A percentile compares a stretch with the other conserved stretches of the same genome.
Evolutionary conservation across 164 flowering plant genomes (phyloP).

Genomic region (Vitis riparia): DNA sequence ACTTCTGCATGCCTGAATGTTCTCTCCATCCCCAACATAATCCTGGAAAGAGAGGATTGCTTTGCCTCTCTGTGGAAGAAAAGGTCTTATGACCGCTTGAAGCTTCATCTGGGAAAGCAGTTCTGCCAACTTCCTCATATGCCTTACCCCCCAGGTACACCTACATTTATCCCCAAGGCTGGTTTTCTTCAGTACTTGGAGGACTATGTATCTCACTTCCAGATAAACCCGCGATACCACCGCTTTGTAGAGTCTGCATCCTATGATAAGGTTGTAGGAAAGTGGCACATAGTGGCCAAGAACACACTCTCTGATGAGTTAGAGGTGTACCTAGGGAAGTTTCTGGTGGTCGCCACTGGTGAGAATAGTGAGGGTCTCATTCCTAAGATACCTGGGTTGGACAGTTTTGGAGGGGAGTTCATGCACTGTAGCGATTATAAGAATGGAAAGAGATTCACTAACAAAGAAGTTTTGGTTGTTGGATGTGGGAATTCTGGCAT

Average conservation of each 20-base stretch:
- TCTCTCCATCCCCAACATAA: slow-evolving; percentile 20
- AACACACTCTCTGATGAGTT: slow-evolving; percentile 4
- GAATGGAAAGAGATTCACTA: slow-evolving; percentile 29
- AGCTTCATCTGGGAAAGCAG: slow-evolving; percentile 39
- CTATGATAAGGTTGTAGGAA: slow-evolving; percentile 7
- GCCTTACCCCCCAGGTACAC: slow-evolving; percentile 18
- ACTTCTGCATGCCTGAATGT: slow-evolving; percentile 32
- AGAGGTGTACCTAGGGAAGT: slow-evolving; percentile 23
- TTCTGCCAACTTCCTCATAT: slow-evolving; percentile 40
- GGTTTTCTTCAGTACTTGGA: slow-evolving; percentile 36
- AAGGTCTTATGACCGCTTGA: slow-evolving; percentile 34
- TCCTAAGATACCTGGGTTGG: slow-evolving; percentile 27
- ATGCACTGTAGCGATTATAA: slow-evolving; percentile 40
- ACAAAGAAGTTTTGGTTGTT: slow-evolving; percentile 54
- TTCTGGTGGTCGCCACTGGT: slow-evolving; percentile 37
- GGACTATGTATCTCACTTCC: slow-evolving; percentile 23
- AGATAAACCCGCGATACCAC: slow-evolving; percentile 20
- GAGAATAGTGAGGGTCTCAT: slow-evolving; percentile 29
- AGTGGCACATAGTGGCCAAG: slow-evolving; percentile 28
- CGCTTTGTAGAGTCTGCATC: slow-evolving; percentile 19
- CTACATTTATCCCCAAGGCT: slow-evolving; percentile 26
- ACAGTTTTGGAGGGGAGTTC: slow-evolving; percentile 23
- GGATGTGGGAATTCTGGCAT: slow-evolving; percentile 78
- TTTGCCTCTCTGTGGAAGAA: slow-evolving; percentile 41
- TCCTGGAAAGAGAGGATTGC: slow-evolving; percentile 43